These are phyloP conservation scores for Talaromyces sp. DNA, from an alignment of 2,329 filamentous ascomycete genomes.

Conservation along the genomic window DNA sequence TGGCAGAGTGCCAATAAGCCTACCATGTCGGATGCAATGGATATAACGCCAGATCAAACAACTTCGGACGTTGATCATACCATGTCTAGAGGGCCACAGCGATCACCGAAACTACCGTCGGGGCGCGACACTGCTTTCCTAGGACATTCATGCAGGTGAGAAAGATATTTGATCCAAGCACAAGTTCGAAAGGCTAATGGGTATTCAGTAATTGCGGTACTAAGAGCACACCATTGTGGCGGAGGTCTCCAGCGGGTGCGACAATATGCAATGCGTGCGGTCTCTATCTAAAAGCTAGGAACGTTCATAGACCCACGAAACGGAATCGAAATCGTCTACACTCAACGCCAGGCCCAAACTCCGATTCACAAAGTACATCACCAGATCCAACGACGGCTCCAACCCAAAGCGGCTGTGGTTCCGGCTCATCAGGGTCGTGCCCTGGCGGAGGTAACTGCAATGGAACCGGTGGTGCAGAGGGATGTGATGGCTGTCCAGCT, in stretches of 20 bases:
- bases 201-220: slow-evolving; percentile 80
- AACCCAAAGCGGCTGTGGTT: slow-evolving; percentile 24
- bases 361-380: slow-evolving; percentile 20
- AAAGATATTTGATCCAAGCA: slow-evolving; percentile 13
- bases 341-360: slow-evolving; percentile 19
- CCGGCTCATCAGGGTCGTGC: slow-evolving; percentile 69
- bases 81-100: slow-evolving; percentile 20
- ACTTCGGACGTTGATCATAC: slow-evolving; percentile 18
- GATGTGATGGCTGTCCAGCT: slow-evolving; percentile 90
- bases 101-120: slow-evolving; percentile 30
- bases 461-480: slow-evolving; percentile 89
- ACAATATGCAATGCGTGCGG: slow-evolving; percentile 98
- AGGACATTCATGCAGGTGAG: slow-evolving; percentile 40
- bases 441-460: slow-evolving; percentile 94
- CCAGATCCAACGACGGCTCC: slow-evolving; percentile 28
- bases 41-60: slow-evolving; percentile 19
- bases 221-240: slow-evolving; percentile 89
- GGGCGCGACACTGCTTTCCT: slow-evolving; percentile 35
- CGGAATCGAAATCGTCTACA: slow-evolving; percentile 66
- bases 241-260: slow-evolving; percentile 83
- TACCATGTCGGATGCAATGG: slow-evolving; percentile 16
- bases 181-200: slow-evolving; percentile 12
- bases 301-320: slow-evolving; percentile 83
- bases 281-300: slow-evolving; percentile 87
- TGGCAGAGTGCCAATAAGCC: slow-evolving; percentile 18